phyloP scores from a whole-genome alignment of 2,329 filamentous ascomycete genomes.

The Sarocladiaceae sp. region DNA sequence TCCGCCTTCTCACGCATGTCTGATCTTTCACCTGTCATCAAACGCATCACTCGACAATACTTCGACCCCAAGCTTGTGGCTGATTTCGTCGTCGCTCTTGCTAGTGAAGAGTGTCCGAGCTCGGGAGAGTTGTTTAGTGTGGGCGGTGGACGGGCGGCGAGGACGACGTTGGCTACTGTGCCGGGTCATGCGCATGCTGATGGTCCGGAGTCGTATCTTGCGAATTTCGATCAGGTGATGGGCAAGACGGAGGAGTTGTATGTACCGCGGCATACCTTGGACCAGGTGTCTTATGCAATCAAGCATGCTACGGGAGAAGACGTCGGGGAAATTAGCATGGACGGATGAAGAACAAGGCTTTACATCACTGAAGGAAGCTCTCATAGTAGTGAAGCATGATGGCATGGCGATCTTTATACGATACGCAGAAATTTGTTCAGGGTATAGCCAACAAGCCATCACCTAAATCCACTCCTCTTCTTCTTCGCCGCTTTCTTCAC shows the following conservation, averaged over 20 bases:
- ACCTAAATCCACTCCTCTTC: constrained; percentile 36
- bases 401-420: too few species aligned
- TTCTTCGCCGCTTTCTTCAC: constrained; percentile 40
- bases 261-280: too few species aligned
- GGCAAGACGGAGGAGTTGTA: constrained; percentile 14
- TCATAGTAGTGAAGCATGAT: too few species aligned
- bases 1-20: constrained; percentile 17
- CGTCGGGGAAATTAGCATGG: not conserved
- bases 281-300: too few species aligned
- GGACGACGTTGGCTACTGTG: constrained; percentile 16
- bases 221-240: constrained; percentile 15
- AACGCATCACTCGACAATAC: constrained; percentile 15
- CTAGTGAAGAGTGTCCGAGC: constrained; percentile 15
- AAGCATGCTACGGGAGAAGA: too few species aligned
- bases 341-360: not conserved
- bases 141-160: constrained; percentile 14
- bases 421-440: too few species aligned
- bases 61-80: constrained; percentile 13
- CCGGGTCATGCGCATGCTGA: constrained; percentile 13
- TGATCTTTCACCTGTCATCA: constrained; percentile 15
- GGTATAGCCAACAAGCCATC: too few species aligned
- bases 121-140: constrained; percentile 16
- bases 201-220: constrained; percentile 15
- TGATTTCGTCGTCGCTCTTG: constrained; percentile 15
- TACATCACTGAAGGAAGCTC: too few species aligned